Evolutionary conservation across 495 filamentous ascomycete species (phyloP), one percentile per base, ranked within the genome.

Genomic region (Penicillium lagena): DNA sequence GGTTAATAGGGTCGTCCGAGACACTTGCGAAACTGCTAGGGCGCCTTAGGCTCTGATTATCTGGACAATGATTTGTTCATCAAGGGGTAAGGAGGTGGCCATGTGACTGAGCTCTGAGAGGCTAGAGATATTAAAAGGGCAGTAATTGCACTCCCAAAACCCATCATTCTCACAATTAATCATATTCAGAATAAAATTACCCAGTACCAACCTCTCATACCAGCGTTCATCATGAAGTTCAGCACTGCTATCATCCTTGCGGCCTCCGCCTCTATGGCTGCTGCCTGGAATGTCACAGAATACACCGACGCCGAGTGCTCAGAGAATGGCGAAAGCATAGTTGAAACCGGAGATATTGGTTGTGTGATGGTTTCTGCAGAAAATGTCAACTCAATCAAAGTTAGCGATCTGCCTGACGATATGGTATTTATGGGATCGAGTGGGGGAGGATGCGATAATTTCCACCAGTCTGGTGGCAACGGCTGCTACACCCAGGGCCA

Each of bases 251-350:
- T 22, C 12, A n/a, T 45, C 35, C 4, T 45, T 12, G 35, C 27
- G 11, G 35, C 28, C 12, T 29, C 43, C n/a, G 40, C 13, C 37
- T 46, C 44, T 29, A 29, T 27, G 17, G 44, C 37, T 9, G 37
- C 37, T 27, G 44, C 44, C 36, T 46, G 44, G 44, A 46, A 40
- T 7, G 7, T 46, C 30, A 46, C 44, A 9, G 37, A 9, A 35
- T 46, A 33, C 37, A 46, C 5, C 37, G 44, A 46, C 37, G 15
- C 32, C 37, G 35, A 46, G 29, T 46, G 44, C 37, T 40, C 44
- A 22, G 22, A 22, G 22, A 22, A 22, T 22, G 22, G 22, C 14
- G 1, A 40, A 0, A 13, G 27, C 1, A 35, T 29, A 7, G 44
- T 37, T 22, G 7, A 27, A 0, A 9, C 34, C 31, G 28, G 35